Base-by-base conservation (phyloP, 805 yeast genomes). In the Nakazawaea holstii region DNA sequence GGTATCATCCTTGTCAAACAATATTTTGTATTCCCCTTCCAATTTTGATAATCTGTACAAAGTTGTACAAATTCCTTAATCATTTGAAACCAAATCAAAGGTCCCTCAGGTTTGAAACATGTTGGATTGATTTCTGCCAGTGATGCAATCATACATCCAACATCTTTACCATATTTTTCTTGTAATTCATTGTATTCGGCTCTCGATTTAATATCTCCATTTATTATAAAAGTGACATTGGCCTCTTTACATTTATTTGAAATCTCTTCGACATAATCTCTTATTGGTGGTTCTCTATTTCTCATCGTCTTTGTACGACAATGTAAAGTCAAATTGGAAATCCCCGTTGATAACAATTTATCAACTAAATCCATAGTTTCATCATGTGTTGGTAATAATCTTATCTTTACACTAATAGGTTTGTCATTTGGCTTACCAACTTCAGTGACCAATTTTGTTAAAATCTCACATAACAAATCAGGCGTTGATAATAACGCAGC, bases 91-190 rank as follows among this genome's bases (percentile, higher is more conserved):
- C 92, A 87, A 0, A 76, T 68, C 41, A 73, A 60, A 4, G 76
- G 74, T 0, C 65, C 69, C 0, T 57, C 53, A 7, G 61, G 58
- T 24, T 63, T 62, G 61, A 94, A 94, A 35, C 87, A 82, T 1
- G 95, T 74, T 7, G 96, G 94, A 59, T 94, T 91, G 6, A 75
- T 59, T 65, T 94, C 98, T 0, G 97, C 98, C 29, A 81, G 80
- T 30, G 88, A 84, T 1, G 97, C 99, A 57, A 91, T 81, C 99
- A 94, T 92, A 6, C 88, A 91, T 4, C 98, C 96, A n/a, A 84
- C 66, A 44, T 77, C 77, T 1, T 74, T 73, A 8, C 82, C 79
- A 54, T 75, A 77, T n/a, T 65, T 60, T 8, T 64, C 54, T 56
- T 79, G 83, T 37, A 91, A 58, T 26, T 68, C 66, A 7, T 55